A percentile compares a stretch with the other conserved stretches of the same genome.
These are phyloP conservation scores for Gryganskiella cystojenkinii DNA, from an alignment of 192 early-diverging fungal species.

Conservation along the genomic window DNA sequence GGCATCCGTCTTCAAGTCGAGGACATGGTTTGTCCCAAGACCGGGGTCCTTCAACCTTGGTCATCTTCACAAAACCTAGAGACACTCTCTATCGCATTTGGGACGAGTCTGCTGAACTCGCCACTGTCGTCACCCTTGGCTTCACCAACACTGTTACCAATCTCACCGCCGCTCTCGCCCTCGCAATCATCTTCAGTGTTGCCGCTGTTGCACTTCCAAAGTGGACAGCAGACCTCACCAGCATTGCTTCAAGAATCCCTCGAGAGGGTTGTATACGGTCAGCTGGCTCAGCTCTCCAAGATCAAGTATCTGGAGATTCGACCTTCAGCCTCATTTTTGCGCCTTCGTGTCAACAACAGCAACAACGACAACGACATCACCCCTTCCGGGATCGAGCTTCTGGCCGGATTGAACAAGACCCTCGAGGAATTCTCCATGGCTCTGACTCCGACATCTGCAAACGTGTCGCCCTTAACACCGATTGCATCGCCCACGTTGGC, in stretches of 20 bases:
- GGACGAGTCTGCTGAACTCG: background rate
- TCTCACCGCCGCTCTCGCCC: background rate
- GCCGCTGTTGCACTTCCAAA: background rate
- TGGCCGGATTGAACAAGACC: too few relatives aligned
- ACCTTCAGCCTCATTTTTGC: background rate
- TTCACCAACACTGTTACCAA: background rate
- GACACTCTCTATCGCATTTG: constrained; percentile 12
- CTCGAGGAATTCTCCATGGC: too few relatives aligned
- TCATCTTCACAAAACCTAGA: background rate
- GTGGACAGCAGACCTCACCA: background rate
- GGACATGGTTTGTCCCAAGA: constrained; percentile 9
- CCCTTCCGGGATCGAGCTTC: too few relatives aligned
- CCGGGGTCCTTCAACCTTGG: background rate
- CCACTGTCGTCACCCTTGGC: background rate
- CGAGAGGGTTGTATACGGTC: constrained; percentile 5
- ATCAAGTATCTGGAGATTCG: constrained; percentile 10
- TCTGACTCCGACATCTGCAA: too few relatives aligned
- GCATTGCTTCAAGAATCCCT: constrained; percentile 1
- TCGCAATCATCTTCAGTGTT: too few relatives aligned
- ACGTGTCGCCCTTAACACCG: too few relatives aligned
- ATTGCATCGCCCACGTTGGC: too few relatives aligned
- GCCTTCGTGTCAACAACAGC: too few relatives aligned
- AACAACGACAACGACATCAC: too few relatives aligned
- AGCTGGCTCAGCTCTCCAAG: background rate
- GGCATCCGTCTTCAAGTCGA: constrained; percentile 5